Evolutionary conservation across 805 yeast genomes (phyloP).

Genomic region (Hanseniaspora osmophila): DNA sequence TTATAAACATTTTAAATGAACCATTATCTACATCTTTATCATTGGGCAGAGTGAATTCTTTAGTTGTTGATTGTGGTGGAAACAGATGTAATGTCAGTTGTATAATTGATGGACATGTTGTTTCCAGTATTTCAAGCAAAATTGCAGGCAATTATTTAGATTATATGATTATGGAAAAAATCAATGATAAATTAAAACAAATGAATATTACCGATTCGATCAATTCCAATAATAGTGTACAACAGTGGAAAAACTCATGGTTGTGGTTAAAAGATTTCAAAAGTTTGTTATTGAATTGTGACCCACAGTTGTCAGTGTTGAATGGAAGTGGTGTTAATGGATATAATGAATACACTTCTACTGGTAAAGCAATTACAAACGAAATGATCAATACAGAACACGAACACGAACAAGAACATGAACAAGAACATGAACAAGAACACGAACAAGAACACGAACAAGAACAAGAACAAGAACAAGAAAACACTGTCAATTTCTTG

Average conservation of each 20-base stretch:
- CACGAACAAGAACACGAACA: not conserved
- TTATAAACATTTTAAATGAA: conserved; percentile 58
- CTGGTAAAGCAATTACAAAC: not conserved
- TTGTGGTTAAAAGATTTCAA: conserved; percentile 22
- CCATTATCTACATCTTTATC: conserved; percentile 70
- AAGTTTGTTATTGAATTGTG: conserved; percentile 14
- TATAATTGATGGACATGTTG: conserved; percentile 57
- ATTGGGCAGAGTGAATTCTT: conserved; percentile 62
- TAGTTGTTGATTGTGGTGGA: conserved; percentile 72
- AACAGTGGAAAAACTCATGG: conserved; percentile 15
- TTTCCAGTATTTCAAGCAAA: conserved; percentile 45
- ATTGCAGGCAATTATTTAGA: conserved; percentile 80
- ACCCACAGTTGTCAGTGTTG: not conserved
- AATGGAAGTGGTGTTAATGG: not conserved
- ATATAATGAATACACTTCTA: not conserved
- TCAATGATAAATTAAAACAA: conserved; percentile 16
- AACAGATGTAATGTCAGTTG: conserved; percentile 62
- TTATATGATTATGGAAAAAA: conserved; percentile 41
- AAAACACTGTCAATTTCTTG: not conserved
- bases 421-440: not conserved
- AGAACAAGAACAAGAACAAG: not conserved
- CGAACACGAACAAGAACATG: not conserved
- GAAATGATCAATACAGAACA: too few relatives aligned
- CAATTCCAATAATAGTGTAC: conserved; percentile 6
- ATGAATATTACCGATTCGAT: conserved; percentile 2